Conservation (phyloP, 78 protist genomes). For the Dictyostelium firmibasis region DNA sequence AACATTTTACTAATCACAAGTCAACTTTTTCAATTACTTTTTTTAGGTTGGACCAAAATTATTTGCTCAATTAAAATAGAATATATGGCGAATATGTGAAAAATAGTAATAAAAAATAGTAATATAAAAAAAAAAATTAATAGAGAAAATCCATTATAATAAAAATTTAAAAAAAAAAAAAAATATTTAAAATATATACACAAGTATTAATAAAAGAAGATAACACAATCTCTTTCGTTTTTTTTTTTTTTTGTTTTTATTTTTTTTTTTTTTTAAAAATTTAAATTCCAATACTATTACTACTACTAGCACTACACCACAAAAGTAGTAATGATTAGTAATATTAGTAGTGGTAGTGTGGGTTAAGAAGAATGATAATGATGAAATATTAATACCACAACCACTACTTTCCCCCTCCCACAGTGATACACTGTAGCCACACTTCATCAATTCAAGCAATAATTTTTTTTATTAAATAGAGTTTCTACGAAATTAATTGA, state of each 20-base stretch:
- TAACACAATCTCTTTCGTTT: neutral
- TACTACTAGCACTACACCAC: neutral
- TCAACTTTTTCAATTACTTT: neutral
- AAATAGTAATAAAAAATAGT: neutral
- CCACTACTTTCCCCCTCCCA: neutral
- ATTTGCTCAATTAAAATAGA: slow-evolving; percentile 31
- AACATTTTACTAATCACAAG: neutral
- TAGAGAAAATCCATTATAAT: neutral
- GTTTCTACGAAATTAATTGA: neutral
- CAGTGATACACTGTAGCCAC: neutral
- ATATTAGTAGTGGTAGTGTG: neutral
- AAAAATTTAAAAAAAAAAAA: neutral
- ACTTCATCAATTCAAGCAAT: neutral
- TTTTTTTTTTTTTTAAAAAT: neutral
- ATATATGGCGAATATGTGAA: neutral
- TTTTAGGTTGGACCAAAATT: slow-evolving; percentile 55
- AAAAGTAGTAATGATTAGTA: neutral
- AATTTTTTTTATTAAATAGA: neutral
- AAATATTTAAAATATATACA: neutral
- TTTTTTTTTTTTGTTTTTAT: neutral
- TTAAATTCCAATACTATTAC: too few species aligned
- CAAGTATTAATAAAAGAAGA: neutral
- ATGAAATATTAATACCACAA: neutral
- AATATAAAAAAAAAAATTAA: neutral
- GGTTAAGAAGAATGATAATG: neutral